Evolutionary conservation across 2,329 filamentous ascomycete species (phyloP).

Genomic region (Orbilia brochopaga): DNA sequence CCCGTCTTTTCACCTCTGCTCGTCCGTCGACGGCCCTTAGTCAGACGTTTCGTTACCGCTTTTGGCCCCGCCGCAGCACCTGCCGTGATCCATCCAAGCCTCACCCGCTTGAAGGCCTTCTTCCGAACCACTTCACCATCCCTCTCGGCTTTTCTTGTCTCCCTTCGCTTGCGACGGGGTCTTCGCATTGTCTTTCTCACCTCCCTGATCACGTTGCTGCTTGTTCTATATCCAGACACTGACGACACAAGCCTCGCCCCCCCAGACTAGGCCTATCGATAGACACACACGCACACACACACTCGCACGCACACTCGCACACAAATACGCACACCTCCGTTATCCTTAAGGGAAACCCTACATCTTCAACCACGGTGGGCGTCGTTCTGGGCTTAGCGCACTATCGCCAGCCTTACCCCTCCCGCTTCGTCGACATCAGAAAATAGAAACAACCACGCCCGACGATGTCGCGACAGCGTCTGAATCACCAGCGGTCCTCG

Average conservation of each 20-base stretch:
- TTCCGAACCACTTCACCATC: slow-evolving; percentile 10
- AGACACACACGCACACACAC: not conserved
- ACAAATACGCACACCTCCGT: too few species aligned
- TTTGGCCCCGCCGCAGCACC: slow-evolving; percentile 48
- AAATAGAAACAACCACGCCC: slow-evolving; percentile 25
- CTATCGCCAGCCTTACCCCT: slow-evolving; percentile 23
- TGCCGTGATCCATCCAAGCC: slow-evolving; percentile 45
- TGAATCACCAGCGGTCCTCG: slow-evolving; percentile 46
- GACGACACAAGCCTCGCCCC: not conserved
- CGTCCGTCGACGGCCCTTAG: slow-evolving; percentile 31
- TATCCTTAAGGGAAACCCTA: too few species aligned
- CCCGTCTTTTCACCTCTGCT: slow-evolving; percentile 5
- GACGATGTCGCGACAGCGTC: slow-evolving; percentile 50
- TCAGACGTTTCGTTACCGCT: slow-evolving; percentile 50
- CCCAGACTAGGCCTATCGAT: not conserved
- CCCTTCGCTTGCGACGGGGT: slow-evolving; percentile 18
- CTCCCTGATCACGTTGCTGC: slow-evolving; percentile 35
- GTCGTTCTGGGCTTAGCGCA: slow-evolving; percentile 9
- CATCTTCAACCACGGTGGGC: not conserved
- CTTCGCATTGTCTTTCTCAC: slow-evolving; percentile 21
- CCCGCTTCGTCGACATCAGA: slow-evolving; percentile 22
- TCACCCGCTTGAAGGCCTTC: slow-evolving; percentile 32
- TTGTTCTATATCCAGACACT: slow-evolving; percentile 48
- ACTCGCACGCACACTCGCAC: not conserved
- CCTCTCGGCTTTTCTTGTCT: slow-evolving; percentile 5